Percentiles rank a stretch among this genome's conserved stretches.
Evolutionary conservation across 1,139 yeast species (phyloP).

Genomic region (Candida sojae): DNA sequence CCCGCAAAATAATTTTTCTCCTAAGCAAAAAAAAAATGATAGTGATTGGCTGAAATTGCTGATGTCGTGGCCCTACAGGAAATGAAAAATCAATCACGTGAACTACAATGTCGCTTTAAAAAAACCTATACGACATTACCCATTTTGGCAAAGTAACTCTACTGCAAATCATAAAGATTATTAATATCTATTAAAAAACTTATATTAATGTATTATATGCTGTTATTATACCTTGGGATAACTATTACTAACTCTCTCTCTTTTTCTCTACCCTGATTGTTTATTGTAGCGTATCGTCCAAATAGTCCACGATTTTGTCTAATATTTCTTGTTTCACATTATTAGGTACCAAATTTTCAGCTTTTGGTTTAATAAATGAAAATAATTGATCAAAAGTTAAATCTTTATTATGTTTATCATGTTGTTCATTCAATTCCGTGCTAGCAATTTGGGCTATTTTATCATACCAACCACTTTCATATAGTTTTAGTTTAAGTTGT

Average conservation of each 20-base stretch:
- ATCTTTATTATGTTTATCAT: constrained; percentile 32
- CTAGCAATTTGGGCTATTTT: constrained; percentile 62
- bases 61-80: neutral
- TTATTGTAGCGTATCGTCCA: constrained; percentile 52
- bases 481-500: constrained; percentile 61
- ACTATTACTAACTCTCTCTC: no score
- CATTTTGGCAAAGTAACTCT: neutral
- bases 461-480: constrained; percentile 87
- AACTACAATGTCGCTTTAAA: neutral
- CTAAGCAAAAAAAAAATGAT: constrained; percentile 10
- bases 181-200: neutral
- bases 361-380: constrained; percentile 59
- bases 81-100: no score
- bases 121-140: neutral
- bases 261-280: no score
- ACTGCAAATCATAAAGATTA: neutral
- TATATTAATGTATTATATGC: no score
- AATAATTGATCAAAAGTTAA: constrained; percentile 50
- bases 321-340: constrained; percentile 62
- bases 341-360: constrained; percentile 69
- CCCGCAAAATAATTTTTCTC: constrained; percentile 1
- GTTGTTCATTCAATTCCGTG: constrained; percentile 28
- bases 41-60: constrained; percentile 7
- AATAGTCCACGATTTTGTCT: constrained; percentile 57
- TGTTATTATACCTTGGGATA: no score